Conservation (phyloP, 2,329 filamentous ascomycete species). For the Pseudogymnoascus sp. region DNA sequence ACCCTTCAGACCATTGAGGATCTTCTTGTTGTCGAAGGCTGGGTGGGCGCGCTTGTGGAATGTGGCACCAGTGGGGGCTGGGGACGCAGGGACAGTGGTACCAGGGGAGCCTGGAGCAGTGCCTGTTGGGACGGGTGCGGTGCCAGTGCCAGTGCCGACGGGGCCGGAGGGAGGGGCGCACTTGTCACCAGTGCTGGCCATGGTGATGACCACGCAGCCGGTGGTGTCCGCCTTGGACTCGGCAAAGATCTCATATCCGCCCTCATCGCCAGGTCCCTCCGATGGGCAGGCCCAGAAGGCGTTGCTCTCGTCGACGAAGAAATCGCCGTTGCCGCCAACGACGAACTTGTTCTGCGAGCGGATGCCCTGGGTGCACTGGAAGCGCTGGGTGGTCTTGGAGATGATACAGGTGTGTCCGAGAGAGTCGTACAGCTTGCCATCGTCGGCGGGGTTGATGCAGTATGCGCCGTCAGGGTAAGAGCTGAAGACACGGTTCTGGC, state of each 20-base stretch:
- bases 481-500: conserved; percentile 22
- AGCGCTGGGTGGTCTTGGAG: conserved; percentile 17
- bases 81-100: conserved; percentile 3
- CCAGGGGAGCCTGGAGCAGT: not conserved
- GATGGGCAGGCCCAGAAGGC: conserved; percentile 23
- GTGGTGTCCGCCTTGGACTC: conserved; percentile 17
- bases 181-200: conserved; percentile 11
- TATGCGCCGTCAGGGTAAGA: conserved; percentile 19
- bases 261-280: conserved; percentile 21
- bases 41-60: not conserved
- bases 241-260: conserved; percentile 22
- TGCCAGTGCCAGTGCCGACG: not conserved
- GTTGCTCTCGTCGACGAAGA: conserved; percentile 16
- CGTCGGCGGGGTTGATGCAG: conserved; percentile 16
- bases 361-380: conserved; percentile 20
- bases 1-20: not conserved
- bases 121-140: not conserved
- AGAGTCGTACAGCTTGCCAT: conserved; percentile 17
- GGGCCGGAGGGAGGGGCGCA: conserved; percentile 2
- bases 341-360: conserved; percentile 16
- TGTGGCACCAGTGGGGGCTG: not conserved
- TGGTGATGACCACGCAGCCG: conserved; percentile 21
- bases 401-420: conserved; percentile 21
- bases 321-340: conserved; percentile 17
- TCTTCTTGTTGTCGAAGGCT: conserved; percentile 2